Base-by-base conservation (phyloP, 805 yeast species). In the Ogataea neopini region DNA sequence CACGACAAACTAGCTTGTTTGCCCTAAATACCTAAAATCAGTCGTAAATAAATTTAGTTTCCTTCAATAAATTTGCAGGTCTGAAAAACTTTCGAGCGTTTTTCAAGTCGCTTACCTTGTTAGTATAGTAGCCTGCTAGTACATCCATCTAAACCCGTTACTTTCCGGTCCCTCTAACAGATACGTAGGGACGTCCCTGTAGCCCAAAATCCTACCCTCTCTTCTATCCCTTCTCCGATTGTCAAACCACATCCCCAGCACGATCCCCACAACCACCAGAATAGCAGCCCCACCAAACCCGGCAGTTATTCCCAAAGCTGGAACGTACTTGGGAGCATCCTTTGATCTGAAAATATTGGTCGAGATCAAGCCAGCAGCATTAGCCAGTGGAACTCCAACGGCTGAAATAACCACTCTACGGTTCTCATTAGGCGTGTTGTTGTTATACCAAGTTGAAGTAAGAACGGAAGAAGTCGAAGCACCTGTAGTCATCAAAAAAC, bases 331-430 rank as follows among this genome's bases (percentile, higher is more conserved):
- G 13, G 84, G 84, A 13, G 81, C 74, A 58, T 77, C 82, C 47
- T 71, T 70, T 9, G 75, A 56, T 47, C 76, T 64, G 61, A 79
- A 79, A 35, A 79, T 73, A 52, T 72, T 77, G 20, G 80, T 70
- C 4, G 83, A 71, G 40, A 79, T 74, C 48, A 79, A 72, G 47
- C 83, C 83, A 37, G 81, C 82, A 34, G 78, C 73, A 53, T 79
- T 79, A 17, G 81, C 83, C 47, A 78, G 68, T 3, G 82, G 81
- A 53, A 79, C 74, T 38, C 78, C 79, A 15, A 75, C 70, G 4
- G 79, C 75, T 5, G 76, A 68, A 36, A 75, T 61, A 17, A 74
- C 75, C 9, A 72, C 77, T 47, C 80, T 69, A 37, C 77, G 62
- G 43, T 69, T 70, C 44, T 67, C 73, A 45, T 73, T 72, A 4